Evolutionary conservation across 2,329 filamentous ascomycete species (phyloP).

Genomic region (Aspergillus tubingensis): DNA sequence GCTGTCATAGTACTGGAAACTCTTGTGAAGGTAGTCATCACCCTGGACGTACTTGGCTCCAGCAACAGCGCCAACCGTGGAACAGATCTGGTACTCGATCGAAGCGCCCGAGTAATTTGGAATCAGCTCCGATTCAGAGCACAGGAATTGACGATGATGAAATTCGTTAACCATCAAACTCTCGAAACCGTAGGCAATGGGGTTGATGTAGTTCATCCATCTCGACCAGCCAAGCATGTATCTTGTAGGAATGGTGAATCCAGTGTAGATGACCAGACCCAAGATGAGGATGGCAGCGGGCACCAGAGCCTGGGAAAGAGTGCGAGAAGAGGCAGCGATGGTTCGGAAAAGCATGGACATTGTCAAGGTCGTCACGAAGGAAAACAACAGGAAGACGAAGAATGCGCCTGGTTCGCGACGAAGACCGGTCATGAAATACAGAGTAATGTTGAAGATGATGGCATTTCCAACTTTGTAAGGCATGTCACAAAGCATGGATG

Average conservation of each 20-base stretch:
- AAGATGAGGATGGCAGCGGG: constrained; percentile 55
- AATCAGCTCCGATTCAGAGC: constrained; percentile 41
- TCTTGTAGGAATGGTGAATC: constrained; percentile 46
- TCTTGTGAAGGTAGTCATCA: constrained; percentile 57
- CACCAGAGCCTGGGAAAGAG: constrained; percentile 60
- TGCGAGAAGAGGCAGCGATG: constrained; percentile 74
- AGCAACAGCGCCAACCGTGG: constrained; percentile 58
- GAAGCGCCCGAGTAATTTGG: constrained; percentile 45
- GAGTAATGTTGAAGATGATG: constrained; percentile 72
- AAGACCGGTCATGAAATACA: constrained; percentile 88
- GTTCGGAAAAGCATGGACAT: constrained; percentile 89
- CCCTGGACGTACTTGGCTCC: constrained; percentile 59
- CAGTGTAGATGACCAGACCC: constrained; percentile 52
- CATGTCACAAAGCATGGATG: constrained; percentile 82
- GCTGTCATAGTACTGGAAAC: constrained; percentile 58
- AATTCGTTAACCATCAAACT: constrained; percentile 84
- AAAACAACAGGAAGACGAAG: constrained; percentile 82
- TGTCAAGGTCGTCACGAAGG: constrained; percentile 69
- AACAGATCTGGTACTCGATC: constrained; percentile 55
- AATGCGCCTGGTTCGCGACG: constrained; percentile 72
- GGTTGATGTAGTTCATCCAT: constrained; percentile 82
- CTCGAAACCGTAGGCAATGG: constrained; percentile 79
- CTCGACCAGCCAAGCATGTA: constrained; percentile 78
- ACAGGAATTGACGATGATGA: constrained; percentile 60
- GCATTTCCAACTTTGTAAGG: constrained; percentile 78